Conservation (phyloP, 306 rosid genomes). For the Acacia confusa region DNA sequence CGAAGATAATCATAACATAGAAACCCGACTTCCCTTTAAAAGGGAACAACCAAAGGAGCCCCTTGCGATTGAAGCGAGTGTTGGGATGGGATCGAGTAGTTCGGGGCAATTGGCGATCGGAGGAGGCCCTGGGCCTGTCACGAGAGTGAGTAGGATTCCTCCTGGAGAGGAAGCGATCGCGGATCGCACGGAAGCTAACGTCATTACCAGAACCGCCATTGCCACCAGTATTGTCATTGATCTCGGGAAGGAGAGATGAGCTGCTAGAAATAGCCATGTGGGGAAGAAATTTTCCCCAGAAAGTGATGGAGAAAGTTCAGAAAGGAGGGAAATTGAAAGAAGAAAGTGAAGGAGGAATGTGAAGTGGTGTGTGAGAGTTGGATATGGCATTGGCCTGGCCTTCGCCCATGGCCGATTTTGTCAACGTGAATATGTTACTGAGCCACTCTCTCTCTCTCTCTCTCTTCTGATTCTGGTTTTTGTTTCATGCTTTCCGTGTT, state of each 20-base stretch:
- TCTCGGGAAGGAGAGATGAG: conserved; percentile 51
- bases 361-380: conserved; percentile 23
- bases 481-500: not conserved
- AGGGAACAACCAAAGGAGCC: conserved; percentile 55
- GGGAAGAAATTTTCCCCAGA: conserved; percentile 35
- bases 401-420: not conserved
- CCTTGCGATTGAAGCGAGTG: conserved; percentile 74
- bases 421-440: conserved; percentile 14
- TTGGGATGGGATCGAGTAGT: conserved; percentile 61
- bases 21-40: conserved; percentile 59
- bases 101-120: conserved; percentile 54
- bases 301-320: conserved; percentile 32
- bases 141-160: conserved; percentile 59
- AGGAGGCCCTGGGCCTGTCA: conserved; percentile 23
- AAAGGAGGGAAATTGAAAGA: conserved; percentile 3
- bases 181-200: conserved; percentile 65
- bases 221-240: conserved; percentile 43
- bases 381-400: conserved; percentile 9
- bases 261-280: conserved; percentile 60
- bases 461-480: not conserved
- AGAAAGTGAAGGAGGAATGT: not conserved
- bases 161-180: conserved; percentile 68
- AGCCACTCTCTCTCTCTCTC: not conserved
- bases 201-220: conserved; percentile 43
- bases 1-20: conserved; percentile 55